phyloP scores from a whole-genome alignment of 2,329 filamentous ascomycete species.

The Monilinia aucupariae region DNA sequence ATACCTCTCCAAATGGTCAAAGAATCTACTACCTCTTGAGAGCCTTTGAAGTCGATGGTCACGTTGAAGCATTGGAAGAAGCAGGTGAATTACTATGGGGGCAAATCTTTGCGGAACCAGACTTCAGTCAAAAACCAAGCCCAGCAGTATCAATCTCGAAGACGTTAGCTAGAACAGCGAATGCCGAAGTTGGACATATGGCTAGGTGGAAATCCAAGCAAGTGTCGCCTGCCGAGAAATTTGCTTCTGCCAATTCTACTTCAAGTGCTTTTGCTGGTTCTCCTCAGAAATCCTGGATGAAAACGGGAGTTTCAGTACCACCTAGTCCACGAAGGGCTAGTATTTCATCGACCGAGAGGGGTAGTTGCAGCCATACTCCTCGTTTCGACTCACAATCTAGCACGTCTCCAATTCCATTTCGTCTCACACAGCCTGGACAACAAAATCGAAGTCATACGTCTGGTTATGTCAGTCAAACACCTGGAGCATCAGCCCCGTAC shows the following conservation, averaged over 20 bases:
- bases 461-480: background rate
- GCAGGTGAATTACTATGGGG: conserved; percentile 18
- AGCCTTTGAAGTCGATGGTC: conserved; percentile 6
- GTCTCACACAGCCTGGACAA: background rate
- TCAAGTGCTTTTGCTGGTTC: background rate
- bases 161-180: background rate
- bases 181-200: background rate
- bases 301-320: background rate
- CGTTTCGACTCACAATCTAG: background rate
- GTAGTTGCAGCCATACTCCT: background rate
- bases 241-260: background rate
- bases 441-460: background rate
- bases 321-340: conserved; percentile 1
- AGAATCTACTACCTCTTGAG: conserved; percentile 14
- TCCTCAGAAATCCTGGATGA: conserved; percentile 4
- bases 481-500: background rate
- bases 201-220: background rate
- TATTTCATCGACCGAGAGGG: background rate
- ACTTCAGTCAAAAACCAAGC: background rate
- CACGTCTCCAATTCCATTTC: background rate
- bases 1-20: conserved; percentile 11
- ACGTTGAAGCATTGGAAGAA: conserved; percentile 19
- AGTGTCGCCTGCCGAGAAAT: background rate
- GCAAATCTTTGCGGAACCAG: background rate
- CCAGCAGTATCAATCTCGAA: background rate